Base-by-base conservation (phyloP, 352 stramenopile species). In the Phytophthora agathidicida region DNA sequence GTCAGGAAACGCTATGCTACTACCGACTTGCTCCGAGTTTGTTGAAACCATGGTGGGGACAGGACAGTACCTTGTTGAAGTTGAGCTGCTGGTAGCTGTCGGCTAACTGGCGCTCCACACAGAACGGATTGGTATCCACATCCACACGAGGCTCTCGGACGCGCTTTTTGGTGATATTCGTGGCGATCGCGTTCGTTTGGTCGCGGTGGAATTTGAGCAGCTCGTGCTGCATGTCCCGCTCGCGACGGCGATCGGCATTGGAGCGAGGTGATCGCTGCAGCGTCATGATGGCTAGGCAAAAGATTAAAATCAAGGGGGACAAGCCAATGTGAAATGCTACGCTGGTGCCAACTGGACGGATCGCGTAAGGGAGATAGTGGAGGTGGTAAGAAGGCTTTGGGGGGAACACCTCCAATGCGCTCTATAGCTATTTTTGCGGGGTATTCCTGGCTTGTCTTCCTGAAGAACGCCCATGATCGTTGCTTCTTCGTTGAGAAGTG, bases 61-160 rank as follows among this genome's bases (percentile, higher is more conserved):
- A 32, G 17, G 24, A 39, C 13, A 32, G 26, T 16, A 91, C 84
- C 74, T 91, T 93, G 70, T 94, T 94, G 59, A 91, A 75, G 52
- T 92, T 88, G 51, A 79, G 54, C 44, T 81, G 82, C 52, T 80
- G 65, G 46, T 87, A 89, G 47, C 74, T 83, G 51, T 93, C 86
- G n/a, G 83, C 79, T 46, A 93, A 52, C 51, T 91, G 86, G 13
- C 81, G 73, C 20, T 93, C 80, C 41, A 69, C 53, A 47, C 81
- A 92, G 54, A 93, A 93, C 30, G 82, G 82, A 45, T 95, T 91
- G 36, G 57, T 63, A 20, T 93, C 77, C 47, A 67, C 22, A 38
- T 91, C 78, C 19, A 87, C 63, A 2, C 60, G 67, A 7, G 83
- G 83, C 37, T 91, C 59, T 10, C 76, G 80, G 6, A 88, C 42